Base-by-base conservation (phyloP, 148 eudicot species). In the Selenicereus undatus region DNA sequence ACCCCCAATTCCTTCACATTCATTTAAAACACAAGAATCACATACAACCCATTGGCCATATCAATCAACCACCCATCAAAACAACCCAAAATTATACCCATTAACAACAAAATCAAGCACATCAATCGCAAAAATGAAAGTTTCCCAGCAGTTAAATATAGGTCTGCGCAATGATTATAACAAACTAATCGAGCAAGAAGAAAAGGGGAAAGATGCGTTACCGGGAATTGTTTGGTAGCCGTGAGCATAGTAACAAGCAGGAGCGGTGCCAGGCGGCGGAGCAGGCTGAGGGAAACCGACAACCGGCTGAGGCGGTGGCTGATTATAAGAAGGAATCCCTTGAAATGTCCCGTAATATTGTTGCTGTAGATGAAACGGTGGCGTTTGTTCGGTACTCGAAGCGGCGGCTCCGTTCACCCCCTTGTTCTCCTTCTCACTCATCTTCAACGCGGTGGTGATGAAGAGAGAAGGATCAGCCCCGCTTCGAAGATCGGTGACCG, bases 261-360 rank as follows among this genome's bases (percentile, higher is more conserved):
- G 81, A 45, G 85, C n/a, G 14, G 70, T 16, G 70, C 72, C 82
- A 43, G 86, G 81, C 0, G 93, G 90, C 0, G 93, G 91, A 22
- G 78, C 74, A 22, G 94, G 91, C 75, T 88, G 97, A 78, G 97
- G 97, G 60, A 91, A 79, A 68, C 93, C 98, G 30, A 88, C 76
- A n/a, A 86, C 90, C 36, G 88, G 85, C 14, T 83, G 89, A 73
- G 88, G 73, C 81, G 89, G 91, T 42, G 89, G 89, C 1, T 86
- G 92, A 3, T 79, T 84, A 76, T 86, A 76, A 62, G 81, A 87
- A 0, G 93, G 89, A 36, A 93, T 92, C 11, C 97, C 97, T 85
- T 93, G 95, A 79, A 93, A 93, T n/a, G 95, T 93, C 0, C 97
- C 95, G 82, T 93, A 93, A 1, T 90, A 84, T 30, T 87, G 74